Base-by-base conservation (phyloP, 345 rosid species). In the Hypericum perforatum region DNA sequence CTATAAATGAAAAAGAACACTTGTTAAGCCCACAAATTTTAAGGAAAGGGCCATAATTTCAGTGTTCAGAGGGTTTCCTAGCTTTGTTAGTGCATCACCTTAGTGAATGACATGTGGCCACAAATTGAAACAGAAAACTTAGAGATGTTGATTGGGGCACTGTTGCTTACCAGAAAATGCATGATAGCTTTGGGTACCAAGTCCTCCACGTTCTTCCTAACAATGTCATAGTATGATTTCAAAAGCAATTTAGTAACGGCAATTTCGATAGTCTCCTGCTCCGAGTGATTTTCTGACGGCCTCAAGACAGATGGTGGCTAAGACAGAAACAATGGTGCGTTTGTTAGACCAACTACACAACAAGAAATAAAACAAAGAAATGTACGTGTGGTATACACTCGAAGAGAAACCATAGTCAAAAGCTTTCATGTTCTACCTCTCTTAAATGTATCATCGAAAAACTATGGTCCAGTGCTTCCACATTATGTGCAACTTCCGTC, bases 391-490 rank as follows among this genome's bases (percentile, higher is more conserved):
- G 4, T 22, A 22, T 22, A 22, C 32, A 43, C 13, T 32, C 37
- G 56, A 47, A n/a, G 41, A 32, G 9, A 36, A 37, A 47, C 37
- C 39, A 42, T 16, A 49, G 45, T 52, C 36, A 63, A 42, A 53
- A 60, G 29, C 67, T 49, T 45, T 32, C 58, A 54, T 37, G 51
- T 29, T 32, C 8, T 58, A 92, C 98, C 95, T 83, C 95, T 60
- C 82, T 78, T 55, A 92, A 58, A 72, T 83, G 82, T 68, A 92
- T 88, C 81, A 88, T 74, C 15, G 96, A 81, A n/a, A 77, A 38
- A 59, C 73, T 57, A 47, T 81, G 78, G 22, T 46, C 50, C 7
- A 7, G 5, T 3, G 15, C 15, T 8, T 46, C 50, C 8, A 9
- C 8, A 7, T 32, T 32, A 14, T 46, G 29, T 13, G 14, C 22